phyloP scores from a whole-genome alignment of 2,329 filamentous ascomycete genomes.

The Fonsecaea pedrosoi region DNA sequence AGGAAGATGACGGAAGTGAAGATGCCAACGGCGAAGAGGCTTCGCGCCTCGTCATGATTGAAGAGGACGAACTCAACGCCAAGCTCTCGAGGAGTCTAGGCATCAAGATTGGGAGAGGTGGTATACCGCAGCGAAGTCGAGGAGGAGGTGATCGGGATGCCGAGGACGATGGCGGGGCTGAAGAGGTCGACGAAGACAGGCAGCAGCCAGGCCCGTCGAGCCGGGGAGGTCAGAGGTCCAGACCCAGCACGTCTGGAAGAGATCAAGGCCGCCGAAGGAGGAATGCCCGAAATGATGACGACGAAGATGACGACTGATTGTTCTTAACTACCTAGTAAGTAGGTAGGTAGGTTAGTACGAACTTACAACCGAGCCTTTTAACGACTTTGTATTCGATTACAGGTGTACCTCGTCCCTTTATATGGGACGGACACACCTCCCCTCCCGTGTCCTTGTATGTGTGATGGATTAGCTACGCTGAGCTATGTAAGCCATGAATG shows the following conservation, averaged over 20 bases:
- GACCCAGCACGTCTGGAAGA: slow-evolving; percentile 2
- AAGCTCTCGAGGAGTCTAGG: slow-evolving; percentile 69
- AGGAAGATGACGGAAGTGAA: slow-evolving; percentile 37
- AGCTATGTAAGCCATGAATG: too few relatives aligned
- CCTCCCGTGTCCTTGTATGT: too few relatives aligned
- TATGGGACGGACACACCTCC: too few relatives aligned
- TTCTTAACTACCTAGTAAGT: neutral
- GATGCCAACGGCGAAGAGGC: slow-evolving; percentile 59
- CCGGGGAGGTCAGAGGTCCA: slow-evolving; percentile 1
- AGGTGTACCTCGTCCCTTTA: too few relatives aligned
- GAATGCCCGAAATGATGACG: slow-evolving; percentile 2
- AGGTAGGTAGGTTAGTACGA: neutral
- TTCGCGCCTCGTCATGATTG: slow-evolving; percentile 39
- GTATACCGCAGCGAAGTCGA: slow-evolving; percentile 2
- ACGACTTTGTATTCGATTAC: too few relatives aligned
- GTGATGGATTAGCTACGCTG: too few relatives aligned
- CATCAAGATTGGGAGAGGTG: slow-evolving; percentile 44
- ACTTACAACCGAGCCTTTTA: neutral
- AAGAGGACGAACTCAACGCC: slow-evolving; percentile 61
- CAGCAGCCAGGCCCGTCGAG: slow-evolving; percentile 16
- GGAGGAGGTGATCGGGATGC: neutral
- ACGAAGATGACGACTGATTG: slow-evolving; percentile 22
- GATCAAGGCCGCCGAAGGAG: neutral
- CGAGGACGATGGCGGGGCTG: neutral
- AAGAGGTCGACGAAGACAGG: neutral